Conservation (phyloP, 1,284 basidiomycete species). For the Tilletia indica region DNA sequence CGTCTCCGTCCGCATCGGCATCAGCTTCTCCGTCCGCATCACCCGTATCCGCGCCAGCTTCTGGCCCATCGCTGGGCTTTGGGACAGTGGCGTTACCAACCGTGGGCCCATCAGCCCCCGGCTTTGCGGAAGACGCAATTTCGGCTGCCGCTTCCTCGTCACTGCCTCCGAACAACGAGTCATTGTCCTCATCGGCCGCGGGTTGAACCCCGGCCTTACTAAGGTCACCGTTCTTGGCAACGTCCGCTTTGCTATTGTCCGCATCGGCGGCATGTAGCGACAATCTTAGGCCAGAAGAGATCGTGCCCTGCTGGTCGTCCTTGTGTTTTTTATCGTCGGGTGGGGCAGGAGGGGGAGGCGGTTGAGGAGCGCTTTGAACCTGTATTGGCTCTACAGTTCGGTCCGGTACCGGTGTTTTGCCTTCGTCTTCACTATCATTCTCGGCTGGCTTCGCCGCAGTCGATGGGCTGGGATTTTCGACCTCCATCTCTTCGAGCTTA, state of each 20-base stretch:
- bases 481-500: background rate
- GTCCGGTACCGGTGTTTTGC: background rate
- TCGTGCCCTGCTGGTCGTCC: background rate
- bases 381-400: background rate
- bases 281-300: no score
- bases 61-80: background rate
- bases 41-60: constrained; percentile 20
- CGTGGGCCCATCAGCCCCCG: background rate
- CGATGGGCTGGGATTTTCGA: background rate
- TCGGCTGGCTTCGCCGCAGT: constrained; percentile 1
- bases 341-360: constrained; percentile 6
- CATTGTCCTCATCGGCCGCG: constrained; percentile 37
- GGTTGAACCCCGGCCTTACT: no score
- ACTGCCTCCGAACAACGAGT: constrained; percentile 32
- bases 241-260: constrained; percentile 24
- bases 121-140: no score
- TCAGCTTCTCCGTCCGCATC: constrained; percentile 25
- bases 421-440: background rate
- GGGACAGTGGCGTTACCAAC: background rate
- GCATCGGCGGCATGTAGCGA: background rate
- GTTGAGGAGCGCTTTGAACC: background rate
- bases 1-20: constrained; percentile 25
- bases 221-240: background rate
- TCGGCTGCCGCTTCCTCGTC: constrained; percentile 13
- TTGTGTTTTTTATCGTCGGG: background rate